Base-by-base conservation (phyloP, 768 basidiomycete species). In the Pleurotus eryngii region DNA sequence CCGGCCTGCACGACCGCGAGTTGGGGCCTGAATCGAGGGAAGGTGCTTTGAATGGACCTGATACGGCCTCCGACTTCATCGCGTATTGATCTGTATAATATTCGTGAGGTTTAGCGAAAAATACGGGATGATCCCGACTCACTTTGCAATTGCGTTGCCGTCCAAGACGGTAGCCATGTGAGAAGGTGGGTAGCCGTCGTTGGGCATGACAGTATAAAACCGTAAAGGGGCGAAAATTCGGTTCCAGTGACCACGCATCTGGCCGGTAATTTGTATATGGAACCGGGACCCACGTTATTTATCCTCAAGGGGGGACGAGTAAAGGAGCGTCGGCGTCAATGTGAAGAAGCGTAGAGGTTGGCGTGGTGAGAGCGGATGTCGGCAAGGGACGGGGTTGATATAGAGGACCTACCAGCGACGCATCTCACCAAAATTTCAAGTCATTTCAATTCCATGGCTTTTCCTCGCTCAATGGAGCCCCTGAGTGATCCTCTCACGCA, bases 1-100 rank as follows among this genome's bases (percentile, higher is more conserved):
- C 97, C 97, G 50, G 93, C 94, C 73, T 98, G 97, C 46, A 99
- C 82, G 72, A 99, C 93, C 63, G 85, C 90, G 15, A 99, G 82
- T 69, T 87, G 85, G 11, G 97, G 91, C 65, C 87, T 83, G 78
- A 98, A 99, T 18, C 89, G 89, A n/a, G 95, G 91, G 70, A 81
- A 86, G 59, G 75, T 78, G 3, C 81, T 72, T 65, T 89, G 87
- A 46, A 86, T 70, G 1, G 81, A 64, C 42, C 77, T 76, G 71
- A 98, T 92, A 56, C 80, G 80, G 48, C 79, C 72, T n/a, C 89
- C 80, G 63, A 95, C 87, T 61, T 81, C 77, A 42, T 86, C 80
- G 61, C 95, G 90, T 65, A 96, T 83, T 4, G 89, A 83, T 75
- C 95, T 97, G 66, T 12, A 20, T 49, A n/a, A 43, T 46, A 45